phyloP scores from a whole-genome alignment of 306 rosid genomes.

The Prinsepia uniflora region DNA sequence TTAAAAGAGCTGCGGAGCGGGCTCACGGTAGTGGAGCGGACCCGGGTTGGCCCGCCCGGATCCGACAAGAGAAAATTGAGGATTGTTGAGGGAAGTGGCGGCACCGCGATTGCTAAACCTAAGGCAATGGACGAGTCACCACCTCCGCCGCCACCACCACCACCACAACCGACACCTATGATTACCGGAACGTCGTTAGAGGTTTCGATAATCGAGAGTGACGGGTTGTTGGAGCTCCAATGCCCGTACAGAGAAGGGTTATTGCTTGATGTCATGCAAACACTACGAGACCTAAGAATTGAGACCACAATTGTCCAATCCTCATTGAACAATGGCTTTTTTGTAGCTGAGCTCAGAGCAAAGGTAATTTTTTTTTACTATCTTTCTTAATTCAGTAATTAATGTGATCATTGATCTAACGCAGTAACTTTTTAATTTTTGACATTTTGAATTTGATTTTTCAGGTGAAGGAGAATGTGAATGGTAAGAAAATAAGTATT shows the following conservation, averaged over 20 bases:
- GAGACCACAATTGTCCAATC: conserved; percentile 76
- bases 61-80: conserved; percentile 64
- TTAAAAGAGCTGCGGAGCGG: conserved; percentile 34
- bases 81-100: conserved; percentile 55
- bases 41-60: conserved; percentile 1
- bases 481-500: conserved; percentile 75
- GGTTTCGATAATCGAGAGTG: conserved; percentile 85
- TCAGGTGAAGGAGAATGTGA: conserved; percentile 63
- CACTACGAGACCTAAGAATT: conserved; percentile 57
- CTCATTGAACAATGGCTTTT: conserved; percentile 53
- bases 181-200: conserved; percentile 46
- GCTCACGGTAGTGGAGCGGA: conserved; percentile 11
- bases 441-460: neutral
- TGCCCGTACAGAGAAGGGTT: conserved; percentile 73
- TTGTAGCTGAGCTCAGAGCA: conserved; percentile 70
- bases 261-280: conserved; percentile 67
- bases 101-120: conserved; percentile 33
- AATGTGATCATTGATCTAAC: neutral
- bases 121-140: conserved; percentile 30
- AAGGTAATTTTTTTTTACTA: conserved; percentile 30
- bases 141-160: neutral
- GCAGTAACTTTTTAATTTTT: neutral
- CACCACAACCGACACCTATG: neutral
- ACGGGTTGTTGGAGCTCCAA: conserved; percentile 82
- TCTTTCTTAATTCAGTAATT: neutral